phyloP scores from a whole-genome alignment of 1,284 basidiomycete species.

The Waitea zeae region DNA sequence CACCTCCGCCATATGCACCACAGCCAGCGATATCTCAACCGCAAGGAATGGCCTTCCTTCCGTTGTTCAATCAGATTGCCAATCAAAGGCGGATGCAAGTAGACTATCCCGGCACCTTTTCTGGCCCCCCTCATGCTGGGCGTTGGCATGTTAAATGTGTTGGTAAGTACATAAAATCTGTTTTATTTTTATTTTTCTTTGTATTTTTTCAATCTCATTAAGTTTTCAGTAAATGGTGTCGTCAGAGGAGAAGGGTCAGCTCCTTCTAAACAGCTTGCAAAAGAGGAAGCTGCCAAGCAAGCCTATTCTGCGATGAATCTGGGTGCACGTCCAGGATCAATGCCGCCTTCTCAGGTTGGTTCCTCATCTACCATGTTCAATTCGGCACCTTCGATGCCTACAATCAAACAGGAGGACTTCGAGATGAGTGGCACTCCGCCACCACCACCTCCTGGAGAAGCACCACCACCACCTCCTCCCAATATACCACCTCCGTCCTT shows the following conservation, averaged over 20 bases:
- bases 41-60: constrained; percentile 46
- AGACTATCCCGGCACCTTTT: constrained; percentile 37
- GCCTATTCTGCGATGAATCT: constrained; percentile 8
- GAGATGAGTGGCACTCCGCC: neutral
- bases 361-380: no score
- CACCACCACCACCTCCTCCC: neutral
- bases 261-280: constrained; percentile 10
- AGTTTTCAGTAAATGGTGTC: constrained; percentile 9
- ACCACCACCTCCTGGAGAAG: neutral
- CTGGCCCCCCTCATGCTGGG: constrained; percentile 46
- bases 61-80: constrained; percentile 56
- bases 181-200: neutral
- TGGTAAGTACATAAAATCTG: constrained; percentile 20
- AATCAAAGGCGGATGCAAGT: constrained; percentile 41
- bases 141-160: constrained; percentile 47
- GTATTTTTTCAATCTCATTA: neutral
- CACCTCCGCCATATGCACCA: constrained; percentile 12
- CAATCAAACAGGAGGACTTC: neutral
- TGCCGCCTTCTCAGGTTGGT: neutral
- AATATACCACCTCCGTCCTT: constrained; percentile 6
- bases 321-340: neutral
- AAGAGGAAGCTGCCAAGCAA: constrained; percentile 11
- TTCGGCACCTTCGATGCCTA: no score
- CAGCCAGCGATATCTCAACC: no score
- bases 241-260: constrained; percentile 8